Evolutionary conservation across 176 grass and related monocot genomes (phyloP), one percentile per base, ranked within the genome.

Genomic region (Saccharum spontaneum): DNA sequence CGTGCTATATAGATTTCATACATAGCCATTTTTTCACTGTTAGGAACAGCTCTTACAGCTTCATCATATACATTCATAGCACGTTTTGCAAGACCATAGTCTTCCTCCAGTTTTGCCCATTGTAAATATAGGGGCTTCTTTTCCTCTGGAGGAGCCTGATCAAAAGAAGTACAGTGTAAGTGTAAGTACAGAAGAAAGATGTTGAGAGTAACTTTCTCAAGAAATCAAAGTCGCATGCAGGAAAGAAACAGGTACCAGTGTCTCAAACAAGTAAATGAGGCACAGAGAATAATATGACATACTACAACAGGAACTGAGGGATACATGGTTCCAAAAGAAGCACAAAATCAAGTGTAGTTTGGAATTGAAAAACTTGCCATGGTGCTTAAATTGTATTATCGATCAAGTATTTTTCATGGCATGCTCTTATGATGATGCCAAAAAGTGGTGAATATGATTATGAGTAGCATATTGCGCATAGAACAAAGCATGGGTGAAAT

Each of bases 61-160:
- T 90, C 81, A 5, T 97, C 91, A 46, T 97, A 97, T 54, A 97
- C 92, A 80, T 92, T 88, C 92, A 92, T 97, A 52, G 91, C 94
- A 76, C 91, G 89, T 71, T 94, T 92, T 46, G 91, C 94, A 67
- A 97, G 91, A 45, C 91, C 94, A 30, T 88, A 94, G 68, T 97
- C 94, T 82, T 97, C 94, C 82, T 97, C 94, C 46, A 97, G 73
- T 83, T 97, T 97, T 83, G 94, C 91, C 87, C 91, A 97, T 54
- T 97, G 94, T 85, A 97, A 82, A 86, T 94, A 97, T 34, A 94
- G 64, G 30, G 89, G 77, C 81, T 91, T 97, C 68, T 91, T 92
- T 87, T 97, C 94, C 1, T 87, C 81, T 55, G 89, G 84, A 24
- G 91, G 94, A 73, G 94, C 94, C 91, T 95, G 88, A 88, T 52